Percentiles rank a stretch among this genome's conserved stretches.
These are phyloP conservation scores for Pisolithus marmoratus DNA, from an alignment of 768 basidiomycete genomes.

Conservation along the genomic window DNA sequence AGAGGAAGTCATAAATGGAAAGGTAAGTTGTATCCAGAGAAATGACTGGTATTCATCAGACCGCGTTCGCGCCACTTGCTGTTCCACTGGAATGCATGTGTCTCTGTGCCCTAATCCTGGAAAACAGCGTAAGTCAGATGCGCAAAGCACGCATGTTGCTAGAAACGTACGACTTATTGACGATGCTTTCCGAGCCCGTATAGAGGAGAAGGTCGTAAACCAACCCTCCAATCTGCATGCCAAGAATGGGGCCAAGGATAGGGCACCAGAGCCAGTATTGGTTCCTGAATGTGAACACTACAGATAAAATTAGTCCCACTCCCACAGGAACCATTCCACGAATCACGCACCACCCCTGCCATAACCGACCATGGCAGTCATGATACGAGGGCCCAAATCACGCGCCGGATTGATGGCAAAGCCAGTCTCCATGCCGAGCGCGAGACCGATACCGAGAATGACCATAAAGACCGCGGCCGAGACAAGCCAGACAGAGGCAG, in stretches of 20 bases:
- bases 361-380: slow-evolving; percentile 73
- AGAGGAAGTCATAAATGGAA: too few relatives aligned
- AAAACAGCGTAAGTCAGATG: neutral
- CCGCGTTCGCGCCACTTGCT: neutral
- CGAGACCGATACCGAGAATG: slow-evolving; percentile 52
- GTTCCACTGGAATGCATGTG: too few relatives aligned
- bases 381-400: slow-evolving; percentile 62
- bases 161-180: slow-evolving; percentile 47
- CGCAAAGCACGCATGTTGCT: too few relatives aligned
- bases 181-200: slow-evolving; percentile 46
- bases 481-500: slow-evolving; percentile 44
- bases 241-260: slow-evolving; percentile 52
- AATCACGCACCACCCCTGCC: slow-evolving; percentile 42
- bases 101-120: neutral
- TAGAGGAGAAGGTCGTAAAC: slow-evolving; percentile 57
- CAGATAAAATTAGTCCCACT: neutral
- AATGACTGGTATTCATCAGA: neutral
- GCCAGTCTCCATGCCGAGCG: slow-evolving; percentile 61
- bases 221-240: slow-evolving; percentile 48
- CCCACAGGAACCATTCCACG: neutral
- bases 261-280: slow-evolving; percentile 78
- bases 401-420: slow-evolving; percentile 68
- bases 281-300: slow-evolving; percentile 29
- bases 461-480: slow-evolving; percentile 52
- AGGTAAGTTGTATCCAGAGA: too few relatives aligned